Conservation (phyloP, 768 basidiomycete genomes). For the Auricularia cornea region DNA sequence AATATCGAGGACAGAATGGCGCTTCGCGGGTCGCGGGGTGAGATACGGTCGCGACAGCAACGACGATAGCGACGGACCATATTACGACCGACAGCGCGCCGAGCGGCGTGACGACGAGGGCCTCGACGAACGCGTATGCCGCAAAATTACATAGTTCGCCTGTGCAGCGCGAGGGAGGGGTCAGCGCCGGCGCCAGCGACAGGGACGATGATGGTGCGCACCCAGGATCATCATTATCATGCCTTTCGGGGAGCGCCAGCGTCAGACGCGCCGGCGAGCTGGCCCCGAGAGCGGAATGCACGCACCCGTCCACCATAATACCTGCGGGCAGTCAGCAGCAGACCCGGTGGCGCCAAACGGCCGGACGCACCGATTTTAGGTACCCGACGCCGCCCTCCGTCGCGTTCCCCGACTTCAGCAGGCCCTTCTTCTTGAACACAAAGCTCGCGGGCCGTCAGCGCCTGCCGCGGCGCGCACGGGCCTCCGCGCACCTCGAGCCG, state of each 20-base stretch:
- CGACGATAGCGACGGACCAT: constrained; percentile 21
- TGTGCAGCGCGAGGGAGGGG: background rate
- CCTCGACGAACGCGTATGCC: constrained; percentile 87
- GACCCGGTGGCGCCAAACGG: constrained; percentile 4
- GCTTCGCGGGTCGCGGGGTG: constrained; percentile 21
- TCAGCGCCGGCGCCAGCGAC: background rate
- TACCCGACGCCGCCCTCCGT: constrained; percentile 65
- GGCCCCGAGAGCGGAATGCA: constrained; percentile 50
- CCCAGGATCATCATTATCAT: constrained; percentile 82
- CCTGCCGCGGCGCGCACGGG: no score
- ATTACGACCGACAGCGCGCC: constrained; percentile 95
- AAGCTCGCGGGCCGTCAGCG: constrained; percentile 21
- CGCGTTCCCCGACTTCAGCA: constrained; percentile 16
- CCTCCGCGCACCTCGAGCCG: constrained; percentile 22
- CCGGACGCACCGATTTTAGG: constrained; percentile 75
- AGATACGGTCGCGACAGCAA: background rate
- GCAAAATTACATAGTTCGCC: constrained; percentile 11
- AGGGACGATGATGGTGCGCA: constrained; percentile 5
- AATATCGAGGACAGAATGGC: constrained; percentile 90
- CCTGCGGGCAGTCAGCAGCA: constrained; percentile 29
- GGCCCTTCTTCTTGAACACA: constrained; percentile 52
- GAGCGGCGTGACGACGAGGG: constrained; percentile 94
- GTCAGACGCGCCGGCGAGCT: background rate
- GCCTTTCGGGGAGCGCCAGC: background rate
- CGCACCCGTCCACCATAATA: constrained; percentile 95